Conservation (phyloP, 179 eudicot genomes). For the Beta macrorhiza region DNA sequence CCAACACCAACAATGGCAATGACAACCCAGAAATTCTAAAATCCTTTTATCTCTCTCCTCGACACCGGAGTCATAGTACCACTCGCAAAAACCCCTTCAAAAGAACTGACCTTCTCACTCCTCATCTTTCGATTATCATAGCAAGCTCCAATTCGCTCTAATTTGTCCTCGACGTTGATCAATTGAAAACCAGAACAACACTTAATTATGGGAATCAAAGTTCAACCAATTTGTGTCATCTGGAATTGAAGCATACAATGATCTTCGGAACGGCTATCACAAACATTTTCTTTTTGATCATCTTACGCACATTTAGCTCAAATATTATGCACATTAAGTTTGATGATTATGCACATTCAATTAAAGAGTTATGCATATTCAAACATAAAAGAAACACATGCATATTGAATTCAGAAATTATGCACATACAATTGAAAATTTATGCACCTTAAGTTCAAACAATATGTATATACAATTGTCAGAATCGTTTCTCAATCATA, state of each 20-base stretch:
- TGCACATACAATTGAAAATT: too few relatives aligned
- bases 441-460: too few relatives aligned
- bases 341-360: too few relatives aligned
- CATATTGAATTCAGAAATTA: too few relatives aligned
- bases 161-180: conserved; percentile 38
- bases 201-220: conserved; percentile 27
- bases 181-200: conserved; percentile 34
- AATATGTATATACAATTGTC: too few relatives aligned
- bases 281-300: too few relatives aligned
- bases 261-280: conserved; percentile 23
- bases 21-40: not conserved
- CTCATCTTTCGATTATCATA: conserved; percentile 29
- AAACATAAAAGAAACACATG: too few relatives aligned
- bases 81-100: conserved; percentile 31
- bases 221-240: conserved; percentile 30
- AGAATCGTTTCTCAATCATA: too few relatives aligned
- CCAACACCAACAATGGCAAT: not conserved
- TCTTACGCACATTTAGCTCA: too few relatives aligned
- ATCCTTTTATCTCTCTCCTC: conserved; percentile 26
- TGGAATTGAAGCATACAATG: conserved; percentile 49
- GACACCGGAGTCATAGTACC: conserved; percentile 37
- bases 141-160: conserved; percentile 35
- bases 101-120: conserved; percentile 11
- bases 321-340: too few relatives aligned
- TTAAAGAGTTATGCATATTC: too few relatives aligned